A percentile compares a stretch with the other conserved stretches of the same genome.
Conservation (phyloP, 2,329 filamentous ascomycete species). For the Claviceps maximensis region DNA sequence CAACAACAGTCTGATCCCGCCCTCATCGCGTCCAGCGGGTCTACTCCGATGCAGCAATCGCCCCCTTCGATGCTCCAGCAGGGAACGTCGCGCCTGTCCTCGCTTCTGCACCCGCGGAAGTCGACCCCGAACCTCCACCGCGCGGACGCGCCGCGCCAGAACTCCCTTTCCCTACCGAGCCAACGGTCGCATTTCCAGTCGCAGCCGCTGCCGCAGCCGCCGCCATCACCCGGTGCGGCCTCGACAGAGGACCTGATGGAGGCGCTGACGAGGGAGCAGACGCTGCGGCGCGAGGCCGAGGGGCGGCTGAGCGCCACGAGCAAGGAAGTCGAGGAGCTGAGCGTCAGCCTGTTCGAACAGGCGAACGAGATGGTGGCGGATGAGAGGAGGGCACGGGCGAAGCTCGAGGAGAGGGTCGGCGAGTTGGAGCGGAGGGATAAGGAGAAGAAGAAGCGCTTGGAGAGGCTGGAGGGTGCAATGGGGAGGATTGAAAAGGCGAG, state of each 20-base stretch:
- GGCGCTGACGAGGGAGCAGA: constrained; percentile 53
- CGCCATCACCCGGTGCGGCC: constrained; percentile 6
- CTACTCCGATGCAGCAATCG: background rate
- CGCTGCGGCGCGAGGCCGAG: constrained; percentile 55
- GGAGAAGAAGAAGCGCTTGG: constrained; percentile 56
- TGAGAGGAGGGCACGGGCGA: constrained; percentile 57
- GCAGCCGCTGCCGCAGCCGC: too few species aligned
- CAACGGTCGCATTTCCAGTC: too few species aligned
- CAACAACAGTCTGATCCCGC: background rate
- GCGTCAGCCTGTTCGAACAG: constrained; percentile 62
- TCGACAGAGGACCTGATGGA: constrained; percentile 41
- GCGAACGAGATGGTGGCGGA: constrained; percentile 79
- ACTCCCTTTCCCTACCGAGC: background rate
- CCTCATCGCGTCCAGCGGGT: background rate
- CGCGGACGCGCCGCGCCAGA: too few species aligned
- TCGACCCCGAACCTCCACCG: constrained; percentile 18
- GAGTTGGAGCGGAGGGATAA: constrained; percentile 55
- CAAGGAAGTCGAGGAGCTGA: constrained; percentile 67
- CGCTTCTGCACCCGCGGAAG: constrained; percentile 33
- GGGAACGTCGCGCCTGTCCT: constrained; percentile 31
- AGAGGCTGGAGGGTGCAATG: constrained; percentile 58
- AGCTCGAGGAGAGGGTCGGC: constrained; percentile 56
- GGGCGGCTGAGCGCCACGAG: constrained; percentile 51
- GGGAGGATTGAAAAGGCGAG: constrained; percentile 58
- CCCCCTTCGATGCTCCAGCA: constrained; percentile 32